Evolutionary conservation across 2,329 filamentous ascomycete genomes (phyloP), one percentile per base, ranked within the genome.

Genomic region (Didymosphaeria variabile): DNA sequence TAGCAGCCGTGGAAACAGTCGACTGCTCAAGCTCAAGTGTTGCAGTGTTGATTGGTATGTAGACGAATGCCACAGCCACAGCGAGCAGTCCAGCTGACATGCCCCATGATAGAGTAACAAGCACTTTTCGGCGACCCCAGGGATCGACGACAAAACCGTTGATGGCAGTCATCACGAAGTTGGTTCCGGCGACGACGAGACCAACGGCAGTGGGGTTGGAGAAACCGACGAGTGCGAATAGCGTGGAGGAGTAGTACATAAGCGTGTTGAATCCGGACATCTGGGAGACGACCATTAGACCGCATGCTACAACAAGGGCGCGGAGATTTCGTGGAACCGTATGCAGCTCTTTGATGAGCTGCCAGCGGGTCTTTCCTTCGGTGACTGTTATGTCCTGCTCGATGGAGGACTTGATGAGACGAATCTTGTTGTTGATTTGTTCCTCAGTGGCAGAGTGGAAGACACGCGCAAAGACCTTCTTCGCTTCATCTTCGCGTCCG

Each of bases 281-380:
- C 56, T 85, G 84, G 15, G 77, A 80, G 45, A 85, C 81, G 19
- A 81, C 83, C 82, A 85, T 85, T n/a, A 85, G 67, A n/a, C 81
- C 79, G 57, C 83, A 85, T 2, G 81, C 83, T 45, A 77, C 73
- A 42, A 83, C 68, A 15, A 84, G 71, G 13, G 82, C 81, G 12
- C 83, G 78, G 50, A 82, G 75, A 58, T 83, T 84, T n/a, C 73
- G 67, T 0, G 80, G 79, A 15, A 79, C 72, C 13, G 75, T 72
- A 58, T 84, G 81, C 26, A 85, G 79, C 65, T 83, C 79, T 68
- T 82, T 83, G 58, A 82, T 68, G 10, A 80, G 75, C 65, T 76
- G 80, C 71, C 79, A 80, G 3, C 70, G 65, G 21, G 77, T 79
- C 60, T 80, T 81, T n/a, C 76, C 77, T 12, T 78, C 75, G 57